These are phyloP conservation scores for Drechslera avenae DNA, from an alignment of 2,329 filamentous ascomycete genomes.

Conservation along the genomic window DNA sequence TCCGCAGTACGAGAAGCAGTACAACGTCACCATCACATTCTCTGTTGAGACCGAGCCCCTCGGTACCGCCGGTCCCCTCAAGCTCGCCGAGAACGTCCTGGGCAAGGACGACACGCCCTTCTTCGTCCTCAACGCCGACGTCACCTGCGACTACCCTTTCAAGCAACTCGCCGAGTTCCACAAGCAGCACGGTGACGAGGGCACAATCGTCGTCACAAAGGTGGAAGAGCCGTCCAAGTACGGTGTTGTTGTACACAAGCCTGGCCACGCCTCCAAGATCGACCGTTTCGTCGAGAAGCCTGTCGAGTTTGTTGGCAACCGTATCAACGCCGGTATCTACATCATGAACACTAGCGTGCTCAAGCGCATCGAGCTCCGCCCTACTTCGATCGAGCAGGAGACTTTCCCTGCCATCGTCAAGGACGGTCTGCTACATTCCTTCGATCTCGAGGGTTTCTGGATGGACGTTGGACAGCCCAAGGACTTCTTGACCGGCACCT, in stretches of 20 bases:
- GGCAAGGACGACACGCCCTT: slow-evolving; percentile 93
- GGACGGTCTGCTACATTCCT: slow-evolving; percentile 91
- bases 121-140: slow-evolving; percentile 97
- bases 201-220: slow-evolving; percentile 97
- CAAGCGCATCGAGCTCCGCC: slow-evolving; percentile 89
- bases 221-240: slow-evolving; percentile 99
- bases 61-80: slow-evolving; percentile 91
- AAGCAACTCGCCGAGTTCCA: slow-evolving; percentile 88
- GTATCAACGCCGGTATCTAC: slow-evolving; percentile 98
- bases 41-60: slow-evolving; percentile 95
- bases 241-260: slow-evolving; percentile 97
- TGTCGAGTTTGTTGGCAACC: slow-evolving; percentile 97
- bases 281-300: slow-evolving; percentile 99
- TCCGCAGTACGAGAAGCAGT: slow-evolving; percentile 78
- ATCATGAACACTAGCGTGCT: slow-evolving; percentile 94
- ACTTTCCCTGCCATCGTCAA: slow-evolving; percentile 93
- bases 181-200: slow-evolving; percentile 89
- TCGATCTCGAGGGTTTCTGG: slow-evolving; percentile 97
- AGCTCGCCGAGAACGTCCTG: slow-evolving; percentile 90
- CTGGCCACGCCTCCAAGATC: slow-evolving; percentile 85
- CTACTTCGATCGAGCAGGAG: slow-evolving; percentile 98
- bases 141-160: slow-evolving; percentile 98
- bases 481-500: slow-evolving; percentile 95
- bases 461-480: slow-evolving; percentile 99
- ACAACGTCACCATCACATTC: slow-evolving; percentile 95